These are phyloP conservation scores for Neospermospora avenae DNA, from an alignment of 2,329 filamentous ascomycete species.

Conservation along the genomic window DNA sequence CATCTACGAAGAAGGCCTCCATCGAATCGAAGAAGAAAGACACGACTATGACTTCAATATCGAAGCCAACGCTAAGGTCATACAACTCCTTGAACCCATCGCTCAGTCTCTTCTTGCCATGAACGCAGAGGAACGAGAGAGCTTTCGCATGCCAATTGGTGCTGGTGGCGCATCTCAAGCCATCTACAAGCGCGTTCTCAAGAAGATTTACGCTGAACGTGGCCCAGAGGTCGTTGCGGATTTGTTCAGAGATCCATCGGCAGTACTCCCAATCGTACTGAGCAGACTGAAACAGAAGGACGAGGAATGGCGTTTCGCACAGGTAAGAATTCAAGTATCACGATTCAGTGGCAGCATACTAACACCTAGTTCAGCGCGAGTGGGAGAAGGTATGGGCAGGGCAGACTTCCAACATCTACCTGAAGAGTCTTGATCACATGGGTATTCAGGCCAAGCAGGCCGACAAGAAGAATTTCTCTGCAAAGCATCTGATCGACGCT, in stretches of 20 bases:
- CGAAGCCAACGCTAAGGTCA: constrained; percentile 89
- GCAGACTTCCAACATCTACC: constrained; percentile 91
- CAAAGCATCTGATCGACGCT: constrained; percentile 84
- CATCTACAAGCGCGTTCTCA: constrained; percentile 94
- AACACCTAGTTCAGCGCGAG: constrained; percentile 59
- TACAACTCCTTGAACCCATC: constrained; percentile 92
- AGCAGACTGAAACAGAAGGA: constrained; percentile 91
- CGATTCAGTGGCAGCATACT: constrained; percentile 6
- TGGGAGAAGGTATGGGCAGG: constrained; percentile 99
- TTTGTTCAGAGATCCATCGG: constrained; percentile 79
- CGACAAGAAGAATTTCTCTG: constrained; percentile 88
- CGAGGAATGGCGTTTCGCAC: constrained; percentile 95
- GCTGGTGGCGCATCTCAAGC: constrained; percentile 92
- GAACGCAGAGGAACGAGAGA: constrained; percentile 65
- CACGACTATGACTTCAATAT: constrained; percentile 99
- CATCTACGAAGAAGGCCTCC: constrained; percentile 86
- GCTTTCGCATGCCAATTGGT: constrained; percentile 76
- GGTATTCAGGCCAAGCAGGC: constrained; percentile 82
- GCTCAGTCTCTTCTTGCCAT: constrained; percentile 86
- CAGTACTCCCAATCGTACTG: constrained; percentile 84
- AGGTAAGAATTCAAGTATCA: constrained; percentile 40
- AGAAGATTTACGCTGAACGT: constrained; percentile 93
- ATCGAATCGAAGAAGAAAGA: constrained; percentile 94
- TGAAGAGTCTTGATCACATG: constrained; percentile 96
- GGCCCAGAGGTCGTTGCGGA: constrained; percentile 83